Evolutionary conservation across 2,329 filamentous ascomycete species (phyloP).

Genomic region (Penicillium freii): DNA sequence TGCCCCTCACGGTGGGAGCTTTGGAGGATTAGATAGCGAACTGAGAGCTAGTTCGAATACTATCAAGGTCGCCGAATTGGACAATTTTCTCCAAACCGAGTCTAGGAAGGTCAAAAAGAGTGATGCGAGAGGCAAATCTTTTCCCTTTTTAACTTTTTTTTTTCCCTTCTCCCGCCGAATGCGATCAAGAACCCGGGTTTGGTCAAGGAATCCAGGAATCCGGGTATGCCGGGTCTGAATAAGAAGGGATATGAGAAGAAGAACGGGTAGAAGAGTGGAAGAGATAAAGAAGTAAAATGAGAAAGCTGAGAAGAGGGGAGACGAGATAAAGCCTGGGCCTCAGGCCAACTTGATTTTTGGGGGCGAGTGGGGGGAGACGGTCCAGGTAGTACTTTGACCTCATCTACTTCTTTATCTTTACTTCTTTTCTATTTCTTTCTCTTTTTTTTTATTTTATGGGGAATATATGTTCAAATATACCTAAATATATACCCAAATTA

Average conservation of each 20-base stretch:
- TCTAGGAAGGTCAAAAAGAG: constrained; percentile 16
- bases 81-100: neutral
- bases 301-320: constrained; percentile 14
- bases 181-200: constrained; percentile 12
- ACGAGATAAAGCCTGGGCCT: constrained; percentile 17
- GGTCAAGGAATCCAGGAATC: constrained; percentile 2
- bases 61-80: neutral
- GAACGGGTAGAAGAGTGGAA: neutral
- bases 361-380: constrained; percentile 4
- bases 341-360: constrained; percentile 16
- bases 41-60: neutral
- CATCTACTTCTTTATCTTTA: neutral
- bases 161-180: constrained; percentile 15
- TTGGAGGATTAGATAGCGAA: constrained; percentile 1
- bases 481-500: too few species aligned
- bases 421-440: neutral
- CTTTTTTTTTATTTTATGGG: neutral
- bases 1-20: constrained; percentile 31
- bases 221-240: neutral
- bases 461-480: neutral
- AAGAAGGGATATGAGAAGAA: neutral
- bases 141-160: constrained; percentile 24
- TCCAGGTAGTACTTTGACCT: neutral
- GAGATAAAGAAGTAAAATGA: constrained; percentile 1
- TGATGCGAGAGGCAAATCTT: constrained; percentile 34